Evolutionary conservation across 306 rosid genomes (phyloP).

Genomic region (Casuarina equisetifolia): DNA sequence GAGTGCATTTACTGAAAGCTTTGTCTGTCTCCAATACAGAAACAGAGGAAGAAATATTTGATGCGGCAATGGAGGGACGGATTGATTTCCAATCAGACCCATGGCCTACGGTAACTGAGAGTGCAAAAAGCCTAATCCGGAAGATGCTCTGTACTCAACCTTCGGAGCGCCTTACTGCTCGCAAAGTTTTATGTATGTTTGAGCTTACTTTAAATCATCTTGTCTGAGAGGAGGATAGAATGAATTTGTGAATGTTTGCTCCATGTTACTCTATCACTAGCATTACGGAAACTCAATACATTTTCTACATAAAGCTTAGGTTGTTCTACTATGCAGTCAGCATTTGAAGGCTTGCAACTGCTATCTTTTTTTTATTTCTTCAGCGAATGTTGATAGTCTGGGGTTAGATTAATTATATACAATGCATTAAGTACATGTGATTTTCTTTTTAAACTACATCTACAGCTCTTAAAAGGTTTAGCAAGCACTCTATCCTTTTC

Average conservation of each 20-base stretch:
- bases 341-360: conserved; percentile 11
- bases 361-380: conserved; percentile 6
- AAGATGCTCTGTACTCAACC: conserved; percentile 87
- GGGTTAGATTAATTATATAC: neutral
- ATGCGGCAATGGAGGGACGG: conserved; percentile 86
- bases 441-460: conserved; percentile 22
- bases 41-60: conserved; percentile 92
- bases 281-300: conserved; percentile 6
- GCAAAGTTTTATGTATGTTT: conserved; percentile 83
- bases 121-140: conserved; percentile 79
- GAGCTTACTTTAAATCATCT: neutral
- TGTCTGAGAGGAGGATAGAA: no score
- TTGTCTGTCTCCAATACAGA: conserved; percentile 56
- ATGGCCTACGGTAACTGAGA: conserved; percentile 83
- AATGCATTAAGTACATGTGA: conserved; percentile 7
- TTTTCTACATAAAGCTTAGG: neutral
- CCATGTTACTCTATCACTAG: no score
- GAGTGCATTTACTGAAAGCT: conserved; percentile 32
- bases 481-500: neutral
- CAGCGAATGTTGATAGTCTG: neutral
- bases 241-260: no score
- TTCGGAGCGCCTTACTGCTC: conserved; percentile 81
- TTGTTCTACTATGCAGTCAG: conserved; percentile 27
- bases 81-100: conserved; percentile 90
- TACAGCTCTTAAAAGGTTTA: conserved; percentile 15